Conservation (phyloP, 805 yeast genomes). For the Saccharomyces kudriavzevii region DNA sequence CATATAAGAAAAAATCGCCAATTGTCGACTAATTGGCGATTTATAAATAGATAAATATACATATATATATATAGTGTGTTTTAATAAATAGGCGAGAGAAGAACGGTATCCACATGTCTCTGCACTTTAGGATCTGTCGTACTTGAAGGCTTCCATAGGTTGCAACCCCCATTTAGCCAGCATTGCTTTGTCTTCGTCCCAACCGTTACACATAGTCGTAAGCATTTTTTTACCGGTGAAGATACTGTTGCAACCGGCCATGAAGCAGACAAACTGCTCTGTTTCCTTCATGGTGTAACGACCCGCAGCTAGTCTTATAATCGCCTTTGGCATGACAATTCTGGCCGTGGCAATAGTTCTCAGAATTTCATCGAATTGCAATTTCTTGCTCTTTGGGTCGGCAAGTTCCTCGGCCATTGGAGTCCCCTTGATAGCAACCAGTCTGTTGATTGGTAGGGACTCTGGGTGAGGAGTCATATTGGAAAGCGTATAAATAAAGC, state of each 20-base stretch:
- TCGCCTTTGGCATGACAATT: constrained; percentile 61
- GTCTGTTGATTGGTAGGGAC: constrained; percentile 68
- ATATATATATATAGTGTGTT: neutral
- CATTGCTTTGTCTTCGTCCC: constrained; percentile 74
- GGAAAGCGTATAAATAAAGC: constrained; percentile 57
- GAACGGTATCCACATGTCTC: neutral
- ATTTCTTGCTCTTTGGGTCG: constrained; percentile 34
- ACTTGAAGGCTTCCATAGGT: constrained; percentile 43
- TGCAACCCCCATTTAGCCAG: constrained; percentile 59
- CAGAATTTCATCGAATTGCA: constrained; percentile 54
- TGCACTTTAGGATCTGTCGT: neutral
- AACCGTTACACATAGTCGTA: constrained; percentile 74
- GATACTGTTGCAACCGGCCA: constrained; percentile 73
- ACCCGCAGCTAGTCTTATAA: constrained; percentile 73
- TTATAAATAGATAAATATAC: neutral
- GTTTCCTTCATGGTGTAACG: constrained; percentile 71
- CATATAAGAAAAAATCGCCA: neutral
- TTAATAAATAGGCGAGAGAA: neutral
- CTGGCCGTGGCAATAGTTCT: constrained; percentile 73
- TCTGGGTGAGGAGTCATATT: constrained; percentile 71
- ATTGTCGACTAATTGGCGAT: neutral
- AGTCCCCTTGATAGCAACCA: constrained; percentile 74
- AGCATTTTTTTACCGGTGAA: constrained; percentile 77
- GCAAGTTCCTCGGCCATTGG: constrained; percentile 54
- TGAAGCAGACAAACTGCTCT: constrained; percentile 67